Evolutionary conservation across 2,329 filamentous ascomycete species (phyloP).

Genomic region (Curvularia lunata): DNA sequence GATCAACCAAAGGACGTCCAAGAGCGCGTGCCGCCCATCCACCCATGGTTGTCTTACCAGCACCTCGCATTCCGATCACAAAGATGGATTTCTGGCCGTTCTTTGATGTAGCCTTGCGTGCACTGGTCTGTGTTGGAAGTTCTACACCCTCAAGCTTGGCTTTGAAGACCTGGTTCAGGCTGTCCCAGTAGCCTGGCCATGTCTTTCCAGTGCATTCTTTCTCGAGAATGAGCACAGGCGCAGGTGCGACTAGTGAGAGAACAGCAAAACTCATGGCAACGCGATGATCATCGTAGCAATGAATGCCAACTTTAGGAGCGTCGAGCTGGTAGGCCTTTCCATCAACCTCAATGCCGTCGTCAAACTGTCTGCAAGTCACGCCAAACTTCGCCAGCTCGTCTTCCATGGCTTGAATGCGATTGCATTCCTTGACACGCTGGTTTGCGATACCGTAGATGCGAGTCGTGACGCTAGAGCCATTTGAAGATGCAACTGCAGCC

Average conservation of each 20-base stretch:
- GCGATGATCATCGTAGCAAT: conserved; percentile 96
- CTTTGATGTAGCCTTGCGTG: conserved; percentile 32
- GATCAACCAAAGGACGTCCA: conserved; percentile 78
- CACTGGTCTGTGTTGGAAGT: conserved; percentile 45
- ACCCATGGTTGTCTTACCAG: conserved; percentile 93
- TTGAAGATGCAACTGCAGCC: conserved; percentile 83
- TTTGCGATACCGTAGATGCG: conserved; percentile 94
- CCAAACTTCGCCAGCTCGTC: conserved; percentile 94
- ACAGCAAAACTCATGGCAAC: conserved; percentile 99
- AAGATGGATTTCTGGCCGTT: conserved; percentile 73
- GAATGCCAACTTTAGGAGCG: conserved; percentile 67
- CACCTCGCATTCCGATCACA: conserved; percentile 96
- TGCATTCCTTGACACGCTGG: conserved; percentile 97
- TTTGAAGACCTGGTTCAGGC: conserved; percentile 77
- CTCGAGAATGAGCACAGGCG: conserved; percentile 79
- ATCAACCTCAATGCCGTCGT: conserved; percentile 87
- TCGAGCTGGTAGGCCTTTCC: conserved; percentile 61
- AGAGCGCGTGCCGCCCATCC: conserved; percentile 81
- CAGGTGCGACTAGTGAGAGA: conserved; percentile 73
- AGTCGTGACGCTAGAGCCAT: conserved; percentile 67
- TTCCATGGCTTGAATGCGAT: conserved; percentile 94
- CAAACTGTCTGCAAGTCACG: conserved; percentile 82
- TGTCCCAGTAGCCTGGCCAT: conserved; percentile 99
- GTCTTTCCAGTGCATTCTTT: conserved; percentile 96
- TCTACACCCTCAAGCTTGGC: conserved; percentile 80